These are phyloP conservation scores for Babesia sp. DNA, from an alignment of 169 alveolate species.

Conservation along the genomic window DNA sequence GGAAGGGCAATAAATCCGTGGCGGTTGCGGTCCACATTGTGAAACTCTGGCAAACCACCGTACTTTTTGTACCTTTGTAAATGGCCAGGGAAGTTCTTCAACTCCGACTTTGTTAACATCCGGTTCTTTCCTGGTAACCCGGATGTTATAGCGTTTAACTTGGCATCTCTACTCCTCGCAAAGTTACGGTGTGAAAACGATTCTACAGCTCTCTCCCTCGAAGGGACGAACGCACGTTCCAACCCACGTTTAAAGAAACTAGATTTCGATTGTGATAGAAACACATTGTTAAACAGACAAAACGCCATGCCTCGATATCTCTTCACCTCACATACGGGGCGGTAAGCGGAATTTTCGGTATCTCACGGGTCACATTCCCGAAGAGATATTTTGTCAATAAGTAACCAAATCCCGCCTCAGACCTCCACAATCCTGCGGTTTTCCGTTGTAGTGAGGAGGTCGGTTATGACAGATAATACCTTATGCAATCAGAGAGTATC, in stretches of 20 bases:
- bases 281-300: neutral
- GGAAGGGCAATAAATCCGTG: conserved; percentile 83
- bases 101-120: conserved; percentile 58
- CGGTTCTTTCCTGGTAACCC: conserved; percentile 22
- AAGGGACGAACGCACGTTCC: neutral
- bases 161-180: conserved; percentile 1
- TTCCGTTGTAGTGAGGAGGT: too few relatives aligned
- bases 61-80: conserved; percentile 56
- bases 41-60: conserved; percentile 81
- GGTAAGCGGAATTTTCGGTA: too few relatives aligned
- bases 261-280: neutral
- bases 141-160: conserved; percentile 19
- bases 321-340: too few relatives aligned
- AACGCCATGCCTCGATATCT: neutral
- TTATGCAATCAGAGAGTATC: too few relatives aligned
- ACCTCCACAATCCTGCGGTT: too few relatives aligned
- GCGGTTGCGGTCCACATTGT: conserved; percentile 82
- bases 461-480: too few relatives aligned
- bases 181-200: neutral
- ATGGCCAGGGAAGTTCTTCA: conserved; percentile 65
- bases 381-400: too few relatives aligned
- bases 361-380: too few relatives aligned
- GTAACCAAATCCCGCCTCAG: too few relatives aligned
- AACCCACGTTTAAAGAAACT: neutral
- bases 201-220: neutral